Conservation (phyloP, 345 rosid genomes). For the Eucalyptus lansdowneana region DNA sequence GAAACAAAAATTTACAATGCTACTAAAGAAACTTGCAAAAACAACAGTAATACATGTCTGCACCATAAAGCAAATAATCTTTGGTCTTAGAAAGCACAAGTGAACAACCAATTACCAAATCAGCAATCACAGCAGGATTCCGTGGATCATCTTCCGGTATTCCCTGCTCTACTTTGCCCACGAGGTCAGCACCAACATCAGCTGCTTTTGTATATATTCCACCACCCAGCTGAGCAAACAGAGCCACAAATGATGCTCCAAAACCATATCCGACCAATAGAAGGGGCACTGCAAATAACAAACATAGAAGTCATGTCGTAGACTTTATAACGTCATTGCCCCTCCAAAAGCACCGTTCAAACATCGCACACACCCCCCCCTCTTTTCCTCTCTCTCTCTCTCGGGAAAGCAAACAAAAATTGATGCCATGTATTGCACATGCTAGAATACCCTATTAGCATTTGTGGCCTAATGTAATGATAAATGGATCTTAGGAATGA, state of each 20-base stretch:
- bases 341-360: neutral
- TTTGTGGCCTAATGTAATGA: neutral
- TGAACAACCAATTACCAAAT: slow-evolving; percentile 52
- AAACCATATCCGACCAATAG: slow-evolving; percentile 98
- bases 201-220: slow-evolving; percentile 99
- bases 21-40: neutral
- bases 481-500: neutral
- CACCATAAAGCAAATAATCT: neutral
- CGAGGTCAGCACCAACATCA: slow-evolving; percentile 99
- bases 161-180: slow-evolving; percentile 99
- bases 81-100: neutral
- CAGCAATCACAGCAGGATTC: slow-evolving; percentile 98
- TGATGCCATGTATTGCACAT: neutral
- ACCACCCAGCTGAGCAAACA: slow-evolving; percentile 99
- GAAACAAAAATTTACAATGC: neutral
- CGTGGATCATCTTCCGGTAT: slow-evolving; percentile 99
- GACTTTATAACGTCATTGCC: neutral
- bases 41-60: neutral
- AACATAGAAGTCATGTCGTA: neutral
- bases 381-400: neutral
- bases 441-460: neutral
- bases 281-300: slow-evolving; percentile 70
- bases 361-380: neutral
- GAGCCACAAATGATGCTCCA: slow-evolving; percentile 98
- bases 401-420: neutral